Evolutionary conservation across 495 filamentous ascomycete genomes (phyloP), one percentile per base, ranked within the genome.

Genomic region (Penicillium daleae): DNA sequence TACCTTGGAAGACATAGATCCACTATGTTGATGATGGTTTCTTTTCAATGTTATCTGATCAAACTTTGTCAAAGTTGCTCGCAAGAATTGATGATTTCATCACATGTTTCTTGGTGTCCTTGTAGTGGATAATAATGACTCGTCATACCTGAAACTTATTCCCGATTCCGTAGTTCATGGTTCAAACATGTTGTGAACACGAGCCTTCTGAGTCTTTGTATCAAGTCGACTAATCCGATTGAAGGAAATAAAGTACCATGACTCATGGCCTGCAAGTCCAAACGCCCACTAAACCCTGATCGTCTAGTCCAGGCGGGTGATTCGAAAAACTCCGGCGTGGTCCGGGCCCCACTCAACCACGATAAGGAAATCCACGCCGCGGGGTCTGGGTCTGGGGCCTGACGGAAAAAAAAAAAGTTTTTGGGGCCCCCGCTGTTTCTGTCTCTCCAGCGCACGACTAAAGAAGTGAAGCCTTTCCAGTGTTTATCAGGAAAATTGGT

Each of bases 341-440:
- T 17, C 22, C 27, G 24, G 24, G 48, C 22, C 48, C 48, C 48
- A 51, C 48, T 27, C 6, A 10, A 51, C 27, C 24, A 21, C 48
- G 48, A 27, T 51, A 51, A 12, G 48, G n/a, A 39, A 51, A 31
- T 26, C 48, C 48, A 51, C 22, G 48, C 48, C 10, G 48, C 48
- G 21, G 48, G 48, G 48, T 51, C 48, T 51, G 48, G 48, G 48
- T 51, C 48, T 51, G 48, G 48, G 48, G 48, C 22, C 22, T 27
- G 35, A 39, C 15, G 13, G 17, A 12, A 33, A 4, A 50, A 27
- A 26, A 51, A 51, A 51, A 51, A 13, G 10, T 51, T 51, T 51
- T 31, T 12, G 8, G 48, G 48, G 48, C 13, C 12, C 27, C 48
- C 27, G 24, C 48, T 24, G 24, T 26, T 27, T 31, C 40, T 35